phyloP scores from a whole-genome alignment of 108 stramenopile species.

The Skeletonema potamos region DNA sequence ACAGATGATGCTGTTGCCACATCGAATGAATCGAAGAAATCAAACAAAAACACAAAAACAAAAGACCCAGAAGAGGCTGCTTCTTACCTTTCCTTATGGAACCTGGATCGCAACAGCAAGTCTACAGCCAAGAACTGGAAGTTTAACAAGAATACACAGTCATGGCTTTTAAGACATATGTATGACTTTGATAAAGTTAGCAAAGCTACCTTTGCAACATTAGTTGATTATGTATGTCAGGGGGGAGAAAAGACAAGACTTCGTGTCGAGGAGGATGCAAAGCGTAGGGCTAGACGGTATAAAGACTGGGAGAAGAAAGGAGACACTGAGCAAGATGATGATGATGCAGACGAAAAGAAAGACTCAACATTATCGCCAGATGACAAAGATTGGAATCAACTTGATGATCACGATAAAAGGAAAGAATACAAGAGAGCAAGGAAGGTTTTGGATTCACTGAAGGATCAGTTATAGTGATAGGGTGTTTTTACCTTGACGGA shows the following conservation, averaged over 20 bases:
- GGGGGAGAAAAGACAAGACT: constrained; percentile 47
- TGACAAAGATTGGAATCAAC: constrained; percentile 45
- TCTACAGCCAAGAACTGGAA: constrained; percentile 60
- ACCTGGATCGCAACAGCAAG: constrained; percentile 34
- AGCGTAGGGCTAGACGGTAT: constrained; percentile 63
- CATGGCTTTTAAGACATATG: constrained; percentile 90
- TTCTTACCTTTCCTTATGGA: constrained; percentile 68
- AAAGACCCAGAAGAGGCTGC: constrained; percentile 68
- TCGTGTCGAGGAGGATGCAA: constrained; percentile 62
- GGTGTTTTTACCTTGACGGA: background rate
- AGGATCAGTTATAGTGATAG: constrained; percentile 6
- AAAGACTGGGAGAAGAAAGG: constrained; percentile 65
- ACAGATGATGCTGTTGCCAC: background rate
- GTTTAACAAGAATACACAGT: constrained; percentile 95
- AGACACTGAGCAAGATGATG: constrained; percentile 9
- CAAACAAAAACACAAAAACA: constrained; percentile 33
- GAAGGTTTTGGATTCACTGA: constrained; percentile 64
- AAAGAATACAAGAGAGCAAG: constrained; percentile 85
- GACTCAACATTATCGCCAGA: constrained; percentile 3
- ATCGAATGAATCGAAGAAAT: constrained; percentile 12
- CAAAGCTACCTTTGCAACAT: constrained; percentile 59
- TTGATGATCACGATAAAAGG: constrained; percentile 76
- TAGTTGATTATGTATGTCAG: constrained; percentile 72
- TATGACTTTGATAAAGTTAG: constrained; percentile 79
- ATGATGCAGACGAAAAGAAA: constrained; percentile 5